Evolutionary conservation across 148 eudicot genomes (phyloP), one percentile per base, ranked within the genome.

Genomic region (Persicaria maculosa): DNA sequence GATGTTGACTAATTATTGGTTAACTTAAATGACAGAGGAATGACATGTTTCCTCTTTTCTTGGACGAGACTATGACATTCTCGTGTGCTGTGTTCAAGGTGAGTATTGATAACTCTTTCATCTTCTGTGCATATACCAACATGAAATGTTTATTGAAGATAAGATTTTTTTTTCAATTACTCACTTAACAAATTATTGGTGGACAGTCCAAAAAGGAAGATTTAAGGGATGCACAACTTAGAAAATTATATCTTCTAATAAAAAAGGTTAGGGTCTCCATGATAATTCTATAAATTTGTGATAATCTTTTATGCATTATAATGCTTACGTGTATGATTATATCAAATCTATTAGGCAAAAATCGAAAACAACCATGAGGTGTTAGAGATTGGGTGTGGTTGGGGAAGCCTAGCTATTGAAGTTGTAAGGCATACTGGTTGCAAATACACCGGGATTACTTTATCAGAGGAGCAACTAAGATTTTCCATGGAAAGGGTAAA

Each of bases 401-500:
- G 97, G 99, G 99, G 99, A 70, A 90, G 88, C 79, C 81, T 95
- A 47, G 99, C 99, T 74, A 88, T 92, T 55, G 99, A 95, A 89
- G 84, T 89, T 43, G 97, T 95, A 1, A 90, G 80, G 74, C 78
- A 83, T 78, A 95, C 97, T 2, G 99, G 99, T 52, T 95, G 99
- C 82, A 89, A 80, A 80, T 95, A 92, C 71, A 95, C 99, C 0
- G 99, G 99, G 40, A 92, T 95, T 65, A 95, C 97, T 36, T 76
- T 95, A 22, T 92, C 99, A 7, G 88, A 82, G 76, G 87, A 95
- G 74, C 99, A 95, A 72, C 84, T 90, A 14, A 88, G 55, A 89
- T 85, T 76, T 79, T 97, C 99, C 47, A 83, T 89, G 76, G 59
- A 76, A 43, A 89, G 88, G 83, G 97, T 95, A 0, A 85, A 95